Base-by-base conservation (phyloP, 2,329 filamentous ascomycete species). In the Apiospora phragmitis region DNA sequence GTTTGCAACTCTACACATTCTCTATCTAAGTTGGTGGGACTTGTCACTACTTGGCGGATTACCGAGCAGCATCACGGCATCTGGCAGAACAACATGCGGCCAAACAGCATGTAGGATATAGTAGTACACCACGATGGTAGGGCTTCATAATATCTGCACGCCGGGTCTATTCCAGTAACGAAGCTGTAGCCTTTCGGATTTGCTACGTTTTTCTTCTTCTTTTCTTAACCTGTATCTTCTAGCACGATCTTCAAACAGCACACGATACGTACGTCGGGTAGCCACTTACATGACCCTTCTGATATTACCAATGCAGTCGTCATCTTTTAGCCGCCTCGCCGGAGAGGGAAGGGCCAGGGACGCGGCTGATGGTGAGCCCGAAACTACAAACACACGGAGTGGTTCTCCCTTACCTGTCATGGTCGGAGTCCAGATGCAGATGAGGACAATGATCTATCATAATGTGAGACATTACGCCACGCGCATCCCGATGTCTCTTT, bases 21-120 rank as follows among this genome's bases (percentile, higher is more conserved):
- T 72, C 73, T 69, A 75, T 73, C 75, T 74, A 76, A 71, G 73
- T 73, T 73, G 72, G 73, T 76, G 71, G 77, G 75, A n/a, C 32
- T 62, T 35, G 51, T 35, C 51, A 59, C 7, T 75, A 74, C 75
- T 78, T 75, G 73, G 75, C 76, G 76, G 73, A 73, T 68, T 72
- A 68, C 70, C 73, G 73, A 71, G n/a, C 74, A 74, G 72, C 73
- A 74, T 77, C 74, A 72, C 76, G 72, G 72, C 71, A 74, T 75
- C 70, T 69, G 65, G 69, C 71, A 62, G 41, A 51, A 62, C 55
- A 35, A 21, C 65, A 29, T 62, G 16, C 55, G 29, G 21, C 18
- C 55, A 62, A 62, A 38, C 55, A n/a, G 32, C 55, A 62, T 24
- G 16, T 12, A 29, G 2, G 21, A n/a, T 38, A 62, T 38, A 62